These are phyloP conservation scores for Ogataea pilisensis DNA, from an alignment of 805 yeast genomes.

Conservation along the genomic window DNA sequence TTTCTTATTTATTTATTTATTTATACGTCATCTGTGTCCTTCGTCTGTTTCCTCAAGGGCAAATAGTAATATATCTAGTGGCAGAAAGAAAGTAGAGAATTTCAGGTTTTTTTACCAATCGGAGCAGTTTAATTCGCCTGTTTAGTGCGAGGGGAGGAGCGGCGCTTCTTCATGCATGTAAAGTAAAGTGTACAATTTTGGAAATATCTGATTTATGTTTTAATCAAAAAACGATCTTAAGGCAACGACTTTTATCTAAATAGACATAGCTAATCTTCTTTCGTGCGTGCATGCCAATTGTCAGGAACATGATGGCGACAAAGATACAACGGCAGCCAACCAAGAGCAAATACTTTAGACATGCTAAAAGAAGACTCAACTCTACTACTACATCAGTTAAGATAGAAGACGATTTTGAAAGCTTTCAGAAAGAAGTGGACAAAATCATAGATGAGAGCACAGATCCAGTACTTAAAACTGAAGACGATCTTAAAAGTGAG, in stretches of 20 bases:
- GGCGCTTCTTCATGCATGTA: too few relatives aligned
- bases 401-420: constrained; percentile 4
- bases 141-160: too few relatives aligned
- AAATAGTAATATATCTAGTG: too few relatives aligned
- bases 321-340: neutral
- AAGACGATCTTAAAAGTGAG: neutral
- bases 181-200: too few relatives aligned
- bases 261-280: too few relatives aligned
- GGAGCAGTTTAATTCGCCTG: neutral
- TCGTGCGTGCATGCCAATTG: neutral
- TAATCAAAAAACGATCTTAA: too few relatives aligned
- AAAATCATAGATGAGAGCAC: neutral
- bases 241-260: too few relatives aligned
- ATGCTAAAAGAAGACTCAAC: constrained; percentile 1
- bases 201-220: too few relatives aligned
- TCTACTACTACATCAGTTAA: neutral
- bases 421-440: constrained; percentile 6
- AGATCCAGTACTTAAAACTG: neutral
- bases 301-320: neutral
- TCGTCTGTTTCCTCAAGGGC: too few relatives aligned
- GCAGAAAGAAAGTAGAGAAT: too few relatives aligned
- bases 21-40: too few relatives aligned
- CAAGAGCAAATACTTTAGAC: neutral
- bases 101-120: neutral
- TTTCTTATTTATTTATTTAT: too few relatives aligned